Evolutionary conservation across 192 early-diverging fungal genomes (phyloP).

Genomic region (Backusella tuberculispora): DNA sequence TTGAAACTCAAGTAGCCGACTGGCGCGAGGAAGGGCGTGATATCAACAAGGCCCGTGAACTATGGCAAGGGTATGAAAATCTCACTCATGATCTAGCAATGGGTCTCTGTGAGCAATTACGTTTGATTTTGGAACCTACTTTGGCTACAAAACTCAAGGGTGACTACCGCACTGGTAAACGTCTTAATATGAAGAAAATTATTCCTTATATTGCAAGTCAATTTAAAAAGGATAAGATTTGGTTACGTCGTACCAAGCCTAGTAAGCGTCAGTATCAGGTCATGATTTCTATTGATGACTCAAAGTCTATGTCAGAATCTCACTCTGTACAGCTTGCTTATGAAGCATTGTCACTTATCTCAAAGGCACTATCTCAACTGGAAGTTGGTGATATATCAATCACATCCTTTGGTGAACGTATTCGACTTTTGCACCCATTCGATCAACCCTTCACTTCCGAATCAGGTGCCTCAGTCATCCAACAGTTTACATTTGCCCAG

Average conservation of each 20-base stretch:
- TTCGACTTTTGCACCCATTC: conserved; percentile 92
- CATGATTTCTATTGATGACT: conserved; percentile 97
- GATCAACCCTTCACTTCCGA: conserved; percentile 89
- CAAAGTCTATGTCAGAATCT: conserved; percentile 94
- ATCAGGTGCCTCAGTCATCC: conserved; percentile 88
- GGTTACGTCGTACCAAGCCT: conserved; percentile 96
- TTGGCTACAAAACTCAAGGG: conserved; percentile 95
- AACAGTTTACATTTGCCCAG: conserved; percentile 90
- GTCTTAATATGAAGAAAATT: conserved; percentile 99
- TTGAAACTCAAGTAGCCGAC: conserved; percentile 75
- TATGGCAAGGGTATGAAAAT: conserved; percentile 91
- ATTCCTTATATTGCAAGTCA: conserved; percentile 99
- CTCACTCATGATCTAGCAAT: conserved; percentile 91
- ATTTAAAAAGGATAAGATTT: conserved; percentile 99
- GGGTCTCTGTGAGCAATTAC: conserved; percentile 91
- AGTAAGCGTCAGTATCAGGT: conserved; percentile 98
- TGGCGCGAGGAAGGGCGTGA: conserved; percentile 75
- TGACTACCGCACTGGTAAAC: conserved; percentile 98
- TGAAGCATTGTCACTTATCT: conserved; percentile 91
- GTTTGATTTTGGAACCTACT: conserved; percentile 96
- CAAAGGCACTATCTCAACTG: conserved; percentile 90
- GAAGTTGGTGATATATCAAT: conserved; percentile 95
- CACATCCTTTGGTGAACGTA: conserved; percentile 87
- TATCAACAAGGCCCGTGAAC: conserved; percentile 62
- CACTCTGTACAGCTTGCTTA: conserved; percentile 90